Conservation (phyloP, 305 asterid species). For the Withania somnifera region DNA sequence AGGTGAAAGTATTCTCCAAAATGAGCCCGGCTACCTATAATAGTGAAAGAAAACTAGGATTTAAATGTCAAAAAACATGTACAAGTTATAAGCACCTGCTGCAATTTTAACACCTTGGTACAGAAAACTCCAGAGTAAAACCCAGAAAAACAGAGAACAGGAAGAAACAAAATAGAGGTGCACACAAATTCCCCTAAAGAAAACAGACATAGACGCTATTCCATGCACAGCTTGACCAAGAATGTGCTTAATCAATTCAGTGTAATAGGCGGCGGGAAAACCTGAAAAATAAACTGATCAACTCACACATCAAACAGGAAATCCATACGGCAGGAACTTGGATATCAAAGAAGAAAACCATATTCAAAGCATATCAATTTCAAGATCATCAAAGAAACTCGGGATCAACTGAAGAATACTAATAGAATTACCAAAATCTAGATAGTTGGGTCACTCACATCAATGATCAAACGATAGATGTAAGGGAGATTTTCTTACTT, state of each 20-base stretch:
- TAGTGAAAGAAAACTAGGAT: background rate
- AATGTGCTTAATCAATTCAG: background rate
- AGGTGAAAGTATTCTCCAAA: conserved; percentile 92
- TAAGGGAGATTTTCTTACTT: background rate
- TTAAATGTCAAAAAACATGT: background rate
- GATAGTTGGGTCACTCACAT: background rate
- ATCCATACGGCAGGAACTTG: background rate
- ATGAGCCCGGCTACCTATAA: conserved; percentile 72
- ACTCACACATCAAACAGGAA: background rate
- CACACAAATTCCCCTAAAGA: background rate
- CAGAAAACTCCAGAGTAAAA: background rate
- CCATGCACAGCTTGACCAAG: conserved; percentile 1
- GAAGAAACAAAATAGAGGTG: background rate
- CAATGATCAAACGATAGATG: background rate
- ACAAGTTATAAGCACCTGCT: background rate
- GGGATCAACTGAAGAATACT: background rate
- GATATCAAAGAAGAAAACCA: background rate
- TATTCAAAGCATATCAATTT: background rate
- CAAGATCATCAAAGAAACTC: background rate
- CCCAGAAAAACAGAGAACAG: background rate
- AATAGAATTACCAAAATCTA: background rate
- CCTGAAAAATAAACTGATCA: background rate
- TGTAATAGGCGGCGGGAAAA: background rate
- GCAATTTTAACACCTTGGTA: background rate
- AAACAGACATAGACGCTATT: background rate